Percentiles rank a stretch among this genome's conserved stretches.
Evolutionary conservation across 352 stramenopile species (phyloP).

Genomic region (Phytophthora brassicae): DNA sequence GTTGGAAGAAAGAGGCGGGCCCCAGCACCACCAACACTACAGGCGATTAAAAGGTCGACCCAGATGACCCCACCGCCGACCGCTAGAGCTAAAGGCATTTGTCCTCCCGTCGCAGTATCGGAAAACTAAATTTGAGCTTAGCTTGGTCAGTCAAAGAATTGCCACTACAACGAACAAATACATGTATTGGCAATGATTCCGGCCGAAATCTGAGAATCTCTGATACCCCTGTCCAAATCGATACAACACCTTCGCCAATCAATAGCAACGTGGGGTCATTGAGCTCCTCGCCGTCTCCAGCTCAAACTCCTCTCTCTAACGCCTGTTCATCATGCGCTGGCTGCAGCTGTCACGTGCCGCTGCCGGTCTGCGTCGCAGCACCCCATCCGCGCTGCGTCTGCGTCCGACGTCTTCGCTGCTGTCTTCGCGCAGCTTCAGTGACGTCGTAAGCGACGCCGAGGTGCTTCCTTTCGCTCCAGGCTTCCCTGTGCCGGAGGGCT

Average conservation of each 20-base stretch:
- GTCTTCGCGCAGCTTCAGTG: slow-evolving; percentile 34
- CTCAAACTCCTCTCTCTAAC: background rate
- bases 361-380: slow-evolving; percentile 28
- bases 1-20: slow-evolving; percentile 60
- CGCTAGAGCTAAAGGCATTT: background rate
- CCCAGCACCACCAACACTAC: slow-evolving; percentile 71
- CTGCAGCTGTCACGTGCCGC: slow-evolving; percentile 54
- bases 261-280: slow-evolving; percentile 32
- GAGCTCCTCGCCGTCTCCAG: slow-evolving; percentile 20
- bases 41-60: slow-evolving; percentile 58
- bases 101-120: background rate
- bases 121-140: background rate
- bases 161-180: no score
- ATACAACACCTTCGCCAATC: slow-evolving; percentile 17
- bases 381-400: slow-evolving; percentile 18
- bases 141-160: background rate
- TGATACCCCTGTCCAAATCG: slow-evolving; percentile 1
- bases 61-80: slow-evolving; percentile 39
- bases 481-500: slow-evolving; percentile 56
- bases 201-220: slow-evolving; percentile 1
- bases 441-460: slow-evolving; percentile 15
- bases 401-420: slow-evolving; percentile 25
- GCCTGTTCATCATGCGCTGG: slow-evolving; percentile 47
- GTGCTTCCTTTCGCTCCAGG: slow-evolving; percentile 49
- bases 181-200: no score